Evolutionary conservation across 1,284 basidiomycete species (phyloP).

Genomic region (Malassezia yamatoensis): DNA sequence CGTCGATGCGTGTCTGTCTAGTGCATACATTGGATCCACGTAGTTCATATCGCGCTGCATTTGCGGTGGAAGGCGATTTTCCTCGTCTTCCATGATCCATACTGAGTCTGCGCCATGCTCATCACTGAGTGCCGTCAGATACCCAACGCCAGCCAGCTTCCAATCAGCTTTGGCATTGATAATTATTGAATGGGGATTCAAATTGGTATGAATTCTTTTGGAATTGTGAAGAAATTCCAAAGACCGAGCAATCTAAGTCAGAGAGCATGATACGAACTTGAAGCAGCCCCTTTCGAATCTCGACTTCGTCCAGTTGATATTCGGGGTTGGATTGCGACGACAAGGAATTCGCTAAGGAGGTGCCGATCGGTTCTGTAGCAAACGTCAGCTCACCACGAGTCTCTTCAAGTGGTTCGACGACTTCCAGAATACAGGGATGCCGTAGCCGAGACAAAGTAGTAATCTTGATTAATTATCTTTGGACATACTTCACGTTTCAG

Average conservation of each 20-base stretch:
- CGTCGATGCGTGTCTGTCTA: constrained; percentile 71
- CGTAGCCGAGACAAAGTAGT: constrained; percentile 70
- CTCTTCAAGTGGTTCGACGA: constrained; percentile 96
- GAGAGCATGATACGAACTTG: constrained; percentile 54
- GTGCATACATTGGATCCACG: constrained; percentile 82
- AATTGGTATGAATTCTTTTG: constrained; percentile 79
- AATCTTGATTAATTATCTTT: background rate
- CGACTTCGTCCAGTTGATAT: constrained; percentile 44
- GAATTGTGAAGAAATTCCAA: constrained; percentile 84
- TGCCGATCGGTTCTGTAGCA: constrained; percentile 64
- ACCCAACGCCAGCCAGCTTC: constrained; percentile 84
- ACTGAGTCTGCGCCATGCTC: constrained; percentile 32
- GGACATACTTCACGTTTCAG: constrained; percentile 35
- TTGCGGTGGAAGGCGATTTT: constrained; percentile 67
- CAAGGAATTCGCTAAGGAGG: constrained; percentile 22
- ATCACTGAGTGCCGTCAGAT: constrained; percentile 64
- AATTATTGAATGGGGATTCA: constrained; percentile 57
- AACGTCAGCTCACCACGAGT: constrained; percentile 72
- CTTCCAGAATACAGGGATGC: constrained; percentile 92
- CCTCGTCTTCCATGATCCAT: constrained; percentile 51
- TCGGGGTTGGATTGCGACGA: constrained; percentile 21
- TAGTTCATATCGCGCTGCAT: constrained; percentile 91
- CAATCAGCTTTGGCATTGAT: constrained; percentile 71
- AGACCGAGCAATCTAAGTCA: constrained; percentile 59
- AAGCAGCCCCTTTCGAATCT: constrained; percentile 93